A percentile compares a stretch with the other conserved stretches of the same genome.
phyloP scores from a whole-genome alignment of 2,329 filamentous ascomycete genomes.

The Phialocephala subalpina region DNA sequence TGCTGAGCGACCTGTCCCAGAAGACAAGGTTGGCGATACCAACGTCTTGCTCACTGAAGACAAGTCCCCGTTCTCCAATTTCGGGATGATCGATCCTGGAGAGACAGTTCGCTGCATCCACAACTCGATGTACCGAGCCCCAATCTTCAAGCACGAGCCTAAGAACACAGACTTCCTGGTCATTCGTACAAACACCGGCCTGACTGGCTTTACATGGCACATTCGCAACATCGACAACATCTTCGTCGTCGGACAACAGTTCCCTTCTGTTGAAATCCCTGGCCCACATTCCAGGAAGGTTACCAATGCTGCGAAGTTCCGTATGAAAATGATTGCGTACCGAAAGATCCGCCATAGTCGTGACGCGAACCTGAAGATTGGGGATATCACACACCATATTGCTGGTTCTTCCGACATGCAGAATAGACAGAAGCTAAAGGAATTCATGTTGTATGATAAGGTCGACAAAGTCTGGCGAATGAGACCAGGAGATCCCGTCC shows the following conservation, averaged over 20 bases:
- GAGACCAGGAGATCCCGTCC: slow-evolving; percentile 74
- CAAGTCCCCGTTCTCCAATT: slow-evolving; percentile 93
- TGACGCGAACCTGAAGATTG: slow-evolving; percentile 73
- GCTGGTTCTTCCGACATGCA: slow-evolving; percentile 94
- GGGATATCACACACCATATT: slow-evolving; percentile 91
- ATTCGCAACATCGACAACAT: slow-evolving; percentile 91
- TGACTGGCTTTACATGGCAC: slow-evolving; percentile 81
- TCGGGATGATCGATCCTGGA: slow-evolving; percentile 90
- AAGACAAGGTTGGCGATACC: slow-evolving; percentile 85
- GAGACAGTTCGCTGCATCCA: slow-evolving; percentile 91
- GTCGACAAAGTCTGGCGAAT: slow-evolving; percentile 85
- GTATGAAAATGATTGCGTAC: slow-evolving; percentile 95
- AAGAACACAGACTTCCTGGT: slow-evolving; percentile 87
- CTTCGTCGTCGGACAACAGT: slow-evolving; percentile 90
- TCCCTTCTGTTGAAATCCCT: slow-evolving; percentile 91
- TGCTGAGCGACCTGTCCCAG: slow-evolving; percentile 47
- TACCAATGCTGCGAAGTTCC: slow-evolving; percentile 95
- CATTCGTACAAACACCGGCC: slow-evolving; percentile 80
- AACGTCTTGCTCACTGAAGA: slow-evolving; percentile 90
- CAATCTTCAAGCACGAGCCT: slow-evolving; percentile 86
- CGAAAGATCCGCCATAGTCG: slow-evolving; percentile 83
- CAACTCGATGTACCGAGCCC: slow-evolving; percentile 94
- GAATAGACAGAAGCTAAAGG: slow-evolving; percentile 95
- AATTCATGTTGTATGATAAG: slow-evolving; percentile 92
- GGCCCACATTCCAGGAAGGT: slow-evolving; percentile 94